Evolutionary conservation across 768 basidiomycete species (phyloP).

Genomic region (Pholiota molesta): DNA sequence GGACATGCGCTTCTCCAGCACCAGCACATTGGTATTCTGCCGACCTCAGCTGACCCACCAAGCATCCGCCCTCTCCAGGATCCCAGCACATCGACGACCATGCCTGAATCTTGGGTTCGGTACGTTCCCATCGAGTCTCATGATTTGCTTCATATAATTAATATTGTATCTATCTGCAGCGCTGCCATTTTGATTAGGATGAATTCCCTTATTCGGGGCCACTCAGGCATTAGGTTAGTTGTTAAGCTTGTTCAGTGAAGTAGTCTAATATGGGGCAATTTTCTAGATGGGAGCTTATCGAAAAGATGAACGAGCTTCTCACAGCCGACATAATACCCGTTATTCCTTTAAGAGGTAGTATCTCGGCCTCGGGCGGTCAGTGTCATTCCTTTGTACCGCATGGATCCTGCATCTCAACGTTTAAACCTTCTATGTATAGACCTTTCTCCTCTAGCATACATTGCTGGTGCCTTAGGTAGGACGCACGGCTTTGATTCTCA

Average conservation of each 20-base stretch:
- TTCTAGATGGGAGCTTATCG: slow-evolving; percentile 66
- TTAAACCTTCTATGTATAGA: slow-evolving; percentile 29
- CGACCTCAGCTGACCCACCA: slow-evolving; percentile 50
- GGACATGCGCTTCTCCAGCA: slow-evolving; percentile 74
- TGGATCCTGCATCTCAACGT: not conserved
- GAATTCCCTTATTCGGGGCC: slow-evolving; percentile 82
- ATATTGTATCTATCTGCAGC: slow-evolving; percentile 38
- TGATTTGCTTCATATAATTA: slow-evolving; percentile 38
- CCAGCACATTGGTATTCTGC: slow-evolving; percentile 70
- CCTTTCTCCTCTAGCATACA: slow-evolving; percentile 57
- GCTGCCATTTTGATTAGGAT: slow-evolving; percentile 79
- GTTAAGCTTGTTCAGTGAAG: not conserved
- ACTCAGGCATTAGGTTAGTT: slow-evolving; percentile 69
- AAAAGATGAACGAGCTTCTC: slow-evolving; percentile 67
- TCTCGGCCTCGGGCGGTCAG: slow-evolving; percentile 77
- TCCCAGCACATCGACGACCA: slow-evolving; percentile 63
- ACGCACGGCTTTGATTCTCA: not conserved
- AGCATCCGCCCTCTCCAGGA: slow-evolving; percentile 67
- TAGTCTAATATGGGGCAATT: not conserved
- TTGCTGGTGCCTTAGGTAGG: slow-evolving; percentile 67
- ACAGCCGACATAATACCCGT: slow-evolving; percentile 66
- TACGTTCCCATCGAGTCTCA: slow-evolving; percentile 26
- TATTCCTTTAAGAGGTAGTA: slow-evolving; percentile 81
- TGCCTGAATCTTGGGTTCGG: slow-evolving; percentile 90
- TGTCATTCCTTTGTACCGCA: slow-evolving; percentile 5